These are phyloP conservation scores for Schizochytrium sp. DNA, from an alignment of 108 stramenopile species.

Conservation along the genomic window DNA sequence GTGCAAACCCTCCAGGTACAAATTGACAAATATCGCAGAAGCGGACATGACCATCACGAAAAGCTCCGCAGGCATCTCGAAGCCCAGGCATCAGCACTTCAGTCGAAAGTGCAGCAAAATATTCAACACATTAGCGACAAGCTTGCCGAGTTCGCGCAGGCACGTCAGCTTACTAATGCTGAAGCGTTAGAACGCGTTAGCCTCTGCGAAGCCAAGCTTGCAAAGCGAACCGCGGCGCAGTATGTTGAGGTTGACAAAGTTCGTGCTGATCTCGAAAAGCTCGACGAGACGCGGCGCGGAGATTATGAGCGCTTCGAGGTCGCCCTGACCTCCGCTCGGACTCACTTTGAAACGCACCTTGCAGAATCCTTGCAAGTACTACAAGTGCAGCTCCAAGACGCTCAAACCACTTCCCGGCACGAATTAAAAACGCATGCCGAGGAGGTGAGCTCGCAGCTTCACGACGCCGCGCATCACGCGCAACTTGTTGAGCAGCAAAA, in stretches of 20 bases:
- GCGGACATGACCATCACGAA: not conserved
- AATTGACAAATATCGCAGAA: not conserved
- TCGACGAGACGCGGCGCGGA: not conserved
- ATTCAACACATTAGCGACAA: not conserved
- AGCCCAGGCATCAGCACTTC: not conserved
- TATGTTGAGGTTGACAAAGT: not conserved
- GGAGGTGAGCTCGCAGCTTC: not conserved
- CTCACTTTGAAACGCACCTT: not conserved
- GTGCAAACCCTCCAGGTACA: not conserved
- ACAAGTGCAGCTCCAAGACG: not conserved
- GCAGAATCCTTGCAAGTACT: not conserved
- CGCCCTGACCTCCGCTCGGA: not conserved
- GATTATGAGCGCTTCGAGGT: not conserved
- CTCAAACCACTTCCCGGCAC: not conserved
- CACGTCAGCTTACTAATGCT: not conserved
- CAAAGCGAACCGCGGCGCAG: not conserved
- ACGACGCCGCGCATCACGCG: not conserved
- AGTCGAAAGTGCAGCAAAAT: not conserved
- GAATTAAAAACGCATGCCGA: not conserved
- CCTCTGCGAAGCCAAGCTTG: not conserved
- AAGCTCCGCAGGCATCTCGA: not conserved
- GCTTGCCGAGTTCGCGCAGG: not conserved
- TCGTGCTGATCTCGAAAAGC: not conserved
- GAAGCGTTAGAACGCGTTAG: not conserved
- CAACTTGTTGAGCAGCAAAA: not conserved